Conservation (phyloP, 2,329 filamentous ascomycete genomes). For the Fusarium graminum region DNA sequence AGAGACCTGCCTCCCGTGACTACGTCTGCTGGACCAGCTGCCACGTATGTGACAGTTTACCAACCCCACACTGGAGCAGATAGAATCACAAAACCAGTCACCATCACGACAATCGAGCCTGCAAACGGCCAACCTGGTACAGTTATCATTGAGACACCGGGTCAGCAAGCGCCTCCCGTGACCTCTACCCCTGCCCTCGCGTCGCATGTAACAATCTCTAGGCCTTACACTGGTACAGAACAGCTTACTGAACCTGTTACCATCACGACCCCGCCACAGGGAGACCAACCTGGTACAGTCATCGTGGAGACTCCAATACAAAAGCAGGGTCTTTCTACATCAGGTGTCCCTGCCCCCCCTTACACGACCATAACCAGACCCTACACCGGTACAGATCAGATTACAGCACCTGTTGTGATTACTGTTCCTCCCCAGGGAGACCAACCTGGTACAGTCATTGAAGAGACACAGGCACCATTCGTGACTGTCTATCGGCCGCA, state of each 20-base stretch:
- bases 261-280: conserved; percentile 22
- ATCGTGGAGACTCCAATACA: conserved; percentile 26
- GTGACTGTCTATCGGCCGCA: conserved; percentile 17
- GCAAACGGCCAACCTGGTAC: conserved; percentile 25
- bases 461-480: conserved; percentile 28
- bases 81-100: conserved; percentile 25
- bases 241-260: conserved; percentile 18
- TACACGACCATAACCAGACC: conserved; percentile 31
- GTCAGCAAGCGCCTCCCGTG: conserved; percentile 27
- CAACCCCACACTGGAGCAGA: conserved; percentile 22
- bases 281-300: conserved; percentile 30
- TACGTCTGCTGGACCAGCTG: conserved; percentile 21
- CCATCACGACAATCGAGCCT: conserved; percentile 33
- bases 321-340: neutral
- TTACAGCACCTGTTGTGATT: conserved; percentile 9
- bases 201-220: conserved; percentile 31
- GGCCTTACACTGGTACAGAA: conserved; percentile 21
- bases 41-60: conserved; percentile 32
- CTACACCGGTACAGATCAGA: conserved; percentile 19
- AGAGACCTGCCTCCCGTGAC: conserved; percentile 26
- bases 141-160: conserved; percentile 37
- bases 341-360: conserved; percentile 4
- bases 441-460: conserved; percentile 31
- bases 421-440: conserved; percentile 21
- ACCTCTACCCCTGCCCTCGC: conserved; percentile 15